These are phyloP conservation scores for Hypoxylon sp. DNA, from an alignment of 2,329 filamentous ascomycete genomes.

Conservation along the genomic window DNA sequence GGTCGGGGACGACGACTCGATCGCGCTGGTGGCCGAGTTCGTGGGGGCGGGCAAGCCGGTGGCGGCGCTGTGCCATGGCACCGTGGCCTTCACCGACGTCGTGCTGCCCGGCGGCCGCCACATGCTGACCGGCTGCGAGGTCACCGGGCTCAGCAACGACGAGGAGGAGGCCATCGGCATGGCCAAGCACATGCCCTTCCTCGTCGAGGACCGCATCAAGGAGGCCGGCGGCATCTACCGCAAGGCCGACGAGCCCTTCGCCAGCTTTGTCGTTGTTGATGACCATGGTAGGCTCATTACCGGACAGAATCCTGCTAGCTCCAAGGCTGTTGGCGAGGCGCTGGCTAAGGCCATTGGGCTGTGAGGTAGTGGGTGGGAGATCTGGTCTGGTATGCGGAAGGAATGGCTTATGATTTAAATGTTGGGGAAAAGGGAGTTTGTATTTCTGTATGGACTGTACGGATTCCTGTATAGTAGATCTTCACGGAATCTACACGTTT, in stretches of 20 bases:
- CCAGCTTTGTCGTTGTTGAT: constrained; percentile 58
- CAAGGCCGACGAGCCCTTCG: constrained; percentile 61
- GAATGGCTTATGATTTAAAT: no score
- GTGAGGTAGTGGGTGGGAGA: no score
- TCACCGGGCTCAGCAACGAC: constrained; percentile 66
- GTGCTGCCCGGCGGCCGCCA: constrained; percentile 59
- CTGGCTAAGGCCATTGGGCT: constrained; percentile 56
- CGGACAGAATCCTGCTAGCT: constrained; percentile 65
- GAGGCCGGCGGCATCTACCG: constrained; percentile 62
- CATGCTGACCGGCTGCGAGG: constrained; percentile 63
- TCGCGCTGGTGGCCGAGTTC: constrained; percentile 69
- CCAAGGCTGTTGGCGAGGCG: constrained; percentile 59
- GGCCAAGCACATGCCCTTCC: constrained; percentile 61
- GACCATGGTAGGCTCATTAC: constrained; percentile 59
- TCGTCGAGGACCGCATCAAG: constrained; percentile 64
- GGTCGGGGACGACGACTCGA: constrained; percentile 61
- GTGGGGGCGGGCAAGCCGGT: constrained; percentile 67
- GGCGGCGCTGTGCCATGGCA: constrained; percentile 74
- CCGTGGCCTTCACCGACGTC: constrained; percentile 67
- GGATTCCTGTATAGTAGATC: no score
- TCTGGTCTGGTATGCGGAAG: no score
- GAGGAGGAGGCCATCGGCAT: constrained; percentile 60
- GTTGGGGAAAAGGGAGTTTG: no score
- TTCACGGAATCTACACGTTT: no score
- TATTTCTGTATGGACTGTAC: no score